Conservation (phyloP, 225 moss, liverwort and hornwort genomes). For the Pseudoscleropodium purum region DNA sequence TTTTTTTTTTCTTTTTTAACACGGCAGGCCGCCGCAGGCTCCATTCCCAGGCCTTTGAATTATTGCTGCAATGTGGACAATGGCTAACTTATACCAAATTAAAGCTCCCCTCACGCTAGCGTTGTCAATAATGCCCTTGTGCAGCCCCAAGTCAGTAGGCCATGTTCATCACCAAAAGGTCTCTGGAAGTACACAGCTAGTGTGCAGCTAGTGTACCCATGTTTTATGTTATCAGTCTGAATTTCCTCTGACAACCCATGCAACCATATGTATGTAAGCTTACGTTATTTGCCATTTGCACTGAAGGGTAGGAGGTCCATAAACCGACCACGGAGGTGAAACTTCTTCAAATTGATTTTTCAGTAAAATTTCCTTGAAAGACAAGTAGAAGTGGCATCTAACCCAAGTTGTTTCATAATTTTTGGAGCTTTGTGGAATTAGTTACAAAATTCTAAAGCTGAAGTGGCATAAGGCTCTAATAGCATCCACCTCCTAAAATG, state of each 20-base stretch:
- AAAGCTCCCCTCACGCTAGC: background rate
- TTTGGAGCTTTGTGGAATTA: too few species aligned
- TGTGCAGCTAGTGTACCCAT: rapidly evolving
- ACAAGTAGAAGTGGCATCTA: too few species aligned
- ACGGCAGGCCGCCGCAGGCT: background rate
- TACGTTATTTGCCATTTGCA: background rate
- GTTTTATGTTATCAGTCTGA: background rate
- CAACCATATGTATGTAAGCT: background rate
- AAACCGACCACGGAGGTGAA: too few species aligned
- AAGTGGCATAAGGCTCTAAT: too few species aligned
- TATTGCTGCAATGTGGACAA: background rate
- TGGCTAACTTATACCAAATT: background rate
- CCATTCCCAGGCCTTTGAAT: background rate
- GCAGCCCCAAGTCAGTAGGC: background rate
- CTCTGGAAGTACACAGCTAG: background rate
- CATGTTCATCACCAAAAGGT: background rate
- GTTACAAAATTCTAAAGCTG: too few species aligned
- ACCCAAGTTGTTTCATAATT: too few species aligned
- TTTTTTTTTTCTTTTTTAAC: background rate
- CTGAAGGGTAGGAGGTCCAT: too few species aligned
- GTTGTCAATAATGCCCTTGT: background rate
- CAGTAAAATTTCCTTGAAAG: too few species aligned
- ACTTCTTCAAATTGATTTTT: too few species aligned
- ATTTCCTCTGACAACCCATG: background rate
- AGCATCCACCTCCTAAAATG: too few species aligned